Conservation (phyloP, 2,329 filamentous ascomycete species). For the Clonostachys solani region DNA sequence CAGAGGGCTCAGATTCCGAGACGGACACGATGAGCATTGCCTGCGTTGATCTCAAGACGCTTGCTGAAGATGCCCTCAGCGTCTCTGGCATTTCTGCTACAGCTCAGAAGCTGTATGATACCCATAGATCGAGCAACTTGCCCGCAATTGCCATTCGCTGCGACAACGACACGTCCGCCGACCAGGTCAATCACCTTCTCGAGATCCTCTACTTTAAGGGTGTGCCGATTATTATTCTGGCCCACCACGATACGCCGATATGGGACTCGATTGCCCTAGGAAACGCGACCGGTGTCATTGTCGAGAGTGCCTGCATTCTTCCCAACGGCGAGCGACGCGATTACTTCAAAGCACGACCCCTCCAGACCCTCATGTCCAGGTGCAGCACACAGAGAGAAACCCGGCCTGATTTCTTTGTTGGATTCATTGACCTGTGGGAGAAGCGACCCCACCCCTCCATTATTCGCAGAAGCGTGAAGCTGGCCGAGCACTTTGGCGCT, state of each 20-base stretch:
- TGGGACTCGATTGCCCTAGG: constrained; percentile 18
- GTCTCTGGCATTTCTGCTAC: constrained; percentile 1
- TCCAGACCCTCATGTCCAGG: constrained; percentile 21
- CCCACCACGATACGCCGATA: constrained; percentile 10
- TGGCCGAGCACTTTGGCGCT: constrained; percentile 27
- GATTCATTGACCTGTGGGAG: constrained; percentile 27
- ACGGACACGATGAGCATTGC: constrained; percentile 6
- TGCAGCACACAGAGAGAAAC: constrained; percentile 19
- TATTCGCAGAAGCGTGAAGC: constrained; percentile 25
- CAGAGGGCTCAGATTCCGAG: constrained; percentile 1
- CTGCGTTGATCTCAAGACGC: constrained; percentile 8
- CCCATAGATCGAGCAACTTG: constrained; percentile 7
- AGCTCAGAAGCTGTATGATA: constrained; percentile 5
- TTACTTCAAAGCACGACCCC: constrained; percentile 31
- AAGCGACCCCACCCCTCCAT: constrained; percentile 21
- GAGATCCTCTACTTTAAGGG: constrained; percentile 1
- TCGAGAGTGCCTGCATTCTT: constrained; percentile 35
- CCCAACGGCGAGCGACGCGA: constrained; percentile 32
- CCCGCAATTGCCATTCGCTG: constrained; percentile 9
- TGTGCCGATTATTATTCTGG: constrained; percentile 11
- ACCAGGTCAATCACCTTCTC: constrained; percentile 3
- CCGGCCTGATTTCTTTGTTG: constrained; percentile 27
- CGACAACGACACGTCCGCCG: neutral
- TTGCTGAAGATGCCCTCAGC: constrained; percentile 2
- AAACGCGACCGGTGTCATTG: constrained; percentile 28